Conservation (phyloP, 805 yeast genomes). For the Zygosaccharomyces siamensis region DNA sequence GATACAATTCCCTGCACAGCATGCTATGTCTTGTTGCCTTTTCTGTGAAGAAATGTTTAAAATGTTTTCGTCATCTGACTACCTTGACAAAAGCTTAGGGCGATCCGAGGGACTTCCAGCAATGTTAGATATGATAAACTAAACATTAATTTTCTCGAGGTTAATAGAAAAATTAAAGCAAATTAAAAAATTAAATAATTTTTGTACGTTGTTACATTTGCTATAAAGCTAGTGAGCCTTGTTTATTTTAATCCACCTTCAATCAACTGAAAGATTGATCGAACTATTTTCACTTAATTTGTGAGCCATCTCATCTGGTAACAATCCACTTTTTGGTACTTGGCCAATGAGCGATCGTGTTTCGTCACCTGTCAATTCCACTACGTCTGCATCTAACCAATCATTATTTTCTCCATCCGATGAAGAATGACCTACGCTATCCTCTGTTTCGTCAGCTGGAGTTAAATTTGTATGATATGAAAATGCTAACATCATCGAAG, state of each 20-base stretch:
- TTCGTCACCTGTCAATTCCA: slow-evolving; percentile 10
- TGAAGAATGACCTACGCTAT: slow-evolving; percentile 1
- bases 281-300: slow-evolving; percentile 3
- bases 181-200: neutral
- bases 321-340: slow-evolving; percentile 6
- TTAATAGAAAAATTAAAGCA: neutral
- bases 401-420: slow-evolving; percentile 5
- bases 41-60: neutral
- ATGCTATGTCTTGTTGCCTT: neutral
- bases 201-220: neutral
- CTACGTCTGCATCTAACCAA: slow-evolving; percentile 10
- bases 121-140: neutral
- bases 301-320: slow-evolving; percentile 4
- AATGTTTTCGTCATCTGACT: neutral
- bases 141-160: neutral
- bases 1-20: slow-evolving; percentile 18
- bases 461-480: slow-evolving; percentile 4
- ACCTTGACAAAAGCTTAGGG: neutral
- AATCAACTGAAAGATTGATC: neutral
- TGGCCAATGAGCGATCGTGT: slow-evolving; percentile 6
- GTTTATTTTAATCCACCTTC: neutral
- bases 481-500: slow-evolving; percentile 11
- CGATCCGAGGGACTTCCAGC: neutral
- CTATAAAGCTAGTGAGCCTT: neutral
- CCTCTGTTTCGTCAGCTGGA: neutral